Percentiles rank a stretch among this genome's conserved stretches.
These are phyloP conservation scores for Dissophora globulifera DNA, from an alignment of 192 early-diverging fungal species.

Conservation along the genomic window DNA sequence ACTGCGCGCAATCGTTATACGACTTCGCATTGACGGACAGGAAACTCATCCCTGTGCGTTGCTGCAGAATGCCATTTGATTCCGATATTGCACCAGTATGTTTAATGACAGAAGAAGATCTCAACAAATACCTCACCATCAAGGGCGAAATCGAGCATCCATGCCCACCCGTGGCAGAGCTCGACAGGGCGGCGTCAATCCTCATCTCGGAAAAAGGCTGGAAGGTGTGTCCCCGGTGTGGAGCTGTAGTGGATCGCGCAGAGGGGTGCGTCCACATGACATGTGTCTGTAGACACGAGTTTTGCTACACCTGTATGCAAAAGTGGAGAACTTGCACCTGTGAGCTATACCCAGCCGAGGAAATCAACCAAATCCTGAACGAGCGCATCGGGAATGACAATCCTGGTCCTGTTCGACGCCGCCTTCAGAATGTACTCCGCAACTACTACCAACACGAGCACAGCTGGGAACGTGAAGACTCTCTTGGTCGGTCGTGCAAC, in stretches of 20 bases:
- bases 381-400: slow-evolving; percentile 24
- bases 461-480: neutral
- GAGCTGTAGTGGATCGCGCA: slow-evolving; percentile 18
- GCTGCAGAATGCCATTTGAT: slow-evolving; percentile 21
- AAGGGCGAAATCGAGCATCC: slow-evolving; percentile 26
- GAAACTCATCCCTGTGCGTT: slow-evolving; percentile 27
- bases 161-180: slow-evolving; percentile 3
- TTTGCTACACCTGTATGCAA: slow-evolving; percentile 28
- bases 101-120: neutral
- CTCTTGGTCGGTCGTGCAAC: slow-evolving; percentile 5
- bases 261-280: slow-evolving; percentile 24
- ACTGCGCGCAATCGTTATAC: slow-evolving; percentile 23
- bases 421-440: slow-evolving; percentile 24
- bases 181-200: slow-evolving; percentile 11
- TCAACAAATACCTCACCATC: slow-evolving; percentile 7
- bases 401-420: slow-evolving; percentile 16
- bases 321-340: slow-evolving; percentile 23
- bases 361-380: slow-evolving; percentile 18
- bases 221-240: slow-evolving; percentile 25
- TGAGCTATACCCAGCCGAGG: slow-evolving; percentile 16
- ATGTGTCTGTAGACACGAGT: slow-evolving; percentile 20
- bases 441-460: slow-evolving; percentile 33
- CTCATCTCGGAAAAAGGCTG: slow-evolving; percentile 24
- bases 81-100: neutral
- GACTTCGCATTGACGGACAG: slow-evolving; percentile 12